Evolutionary conservation across 768 basidiomycete species (phyloP), one percentile per base, ranked within the genome.

Genomic region (Rubroboletus satanas): DNA sequence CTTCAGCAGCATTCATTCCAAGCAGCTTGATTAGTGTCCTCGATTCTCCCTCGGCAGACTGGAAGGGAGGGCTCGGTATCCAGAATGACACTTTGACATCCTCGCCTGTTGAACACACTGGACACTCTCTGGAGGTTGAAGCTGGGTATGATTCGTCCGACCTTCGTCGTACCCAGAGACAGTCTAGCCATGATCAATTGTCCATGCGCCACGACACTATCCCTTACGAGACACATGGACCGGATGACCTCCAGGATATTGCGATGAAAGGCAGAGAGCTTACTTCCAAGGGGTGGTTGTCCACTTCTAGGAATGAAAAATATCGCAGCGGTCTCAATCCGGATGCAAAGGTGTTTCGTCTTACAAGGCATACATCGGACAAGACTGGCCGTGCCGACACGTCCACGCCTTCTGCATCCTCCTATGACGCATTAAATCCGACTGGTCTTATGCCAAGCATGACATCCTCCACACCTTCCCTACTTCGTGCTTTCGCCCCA

Each of bases 401-500:
- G 31, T 51, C 67, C 26, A 21, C 43, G 18, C 23, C 55, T n/a
- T 49, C 47, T 18, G 44, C 37, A 15, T 51, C 59, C 29, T 60
- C 73, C 7, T 84, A 77, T 61, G 84, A 84, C 56, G 80, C 79
- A 17, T 73, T 86, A 35, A 84, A 85, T 62, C 84, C 85, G 10
- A 83, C 77, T 41, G 82, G 84, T n/a, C 71, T 81, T 45, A 58
- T 73, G 42, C 56, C 77, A 5, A 66, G 74, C 45, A 39, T 60
- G 1, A 61, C 76, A 0, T 66, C 77, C 3, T 77, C 82, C 5
- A 75, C 78, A 10, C 79, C 66, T 45, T 80, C 79, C 31, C 71
- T 83, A 21, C 75, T 90, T 54, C 89, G 88, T 64, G 91, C 90
- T 17, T 94, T 94, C 69, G 90, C 89, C 35, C 91, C 90, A 32